Evolutionary conservation across 208 protist genomes (phyloP), one percentile per base, ranked within the genome.

Genomic region (Porcisia deanei): DNA sequence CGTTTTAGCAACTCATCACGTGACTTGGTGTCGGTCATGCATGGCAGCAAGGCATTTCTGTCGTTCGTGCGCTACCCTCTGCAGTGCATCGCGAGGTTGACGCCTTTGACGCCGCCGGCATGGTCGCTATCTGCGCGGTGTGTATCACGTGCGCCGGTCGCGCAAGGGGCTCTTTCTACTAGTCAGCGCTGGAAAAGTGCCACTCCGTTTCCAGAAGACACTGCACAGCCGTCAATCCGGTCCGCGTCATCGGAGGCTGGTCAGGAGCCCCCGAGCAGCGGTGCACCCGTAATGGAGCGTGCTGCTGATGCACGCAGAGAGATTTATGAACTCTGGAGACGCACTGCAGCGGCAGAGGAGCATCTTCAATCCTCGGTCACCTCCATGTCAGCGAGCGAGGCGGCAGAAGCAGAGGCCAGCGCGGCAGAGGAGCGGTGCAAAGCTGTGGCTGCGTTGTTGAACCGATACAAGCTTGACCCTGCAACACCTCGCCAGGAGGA

Each of bases 261-360:
- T 34, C 34, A 55, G 18, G 20, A 49, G 37, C 34, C 3, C 18
- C n/a, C 25, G 1, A 43, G 45, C n/a, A 47, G 55, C 37, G 55
- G 9, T 43, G 69, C 66, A 64, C 63, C 66, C 54, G 80, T 85
- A 39, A 96, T 97, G 90, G 90, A 97, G 64, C 75, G 73, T 20
- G 88, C 93, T 4, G 86, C 91, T 0, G 85, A 80, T 20, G 91
- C 91, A 30, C 82, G 93, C 41, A 68, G 91, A 30, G 93, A 91
- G 34, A 94, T 97, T 67, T 85, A 87, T 77, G 85, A 85, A 2
- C 79, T 97, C 45, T 97, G 93, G 91, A 66, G 47, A 45, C 43
- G 57, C 63, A 72, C 73, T 25, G 68, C 66, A 20, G 59, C 58
- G 3, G 60, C 59, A 14, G 72, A 78, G 47, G 76, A 85, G 77